These are phyloP conservation scores for Malassezia arunalokei DNA, from an alignment of 1,284 basidiomycete genomes.

Conservation along the genomic window DNA sequence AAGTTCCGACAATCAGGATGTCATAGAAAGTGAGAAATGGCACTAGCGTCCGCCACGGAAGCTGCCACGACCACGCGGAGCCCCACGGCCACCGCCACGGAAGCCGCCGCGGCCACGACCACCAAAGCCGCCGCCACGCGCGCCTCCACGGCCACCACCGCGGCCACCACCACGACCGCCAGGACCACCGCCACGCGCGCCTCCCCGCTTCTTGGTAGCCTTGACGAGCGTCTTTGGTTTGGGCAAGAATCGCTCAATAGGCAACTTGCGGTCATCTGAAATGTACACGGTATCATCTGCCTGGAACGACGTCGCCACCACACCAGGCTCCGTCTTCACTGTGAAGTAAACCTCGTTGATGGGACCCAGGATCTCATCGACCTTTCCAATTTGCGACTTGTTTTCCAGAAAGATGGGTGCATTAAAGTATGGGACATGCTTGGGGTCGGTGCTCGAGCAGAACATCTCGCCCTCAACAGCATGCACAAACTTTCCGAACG, in stretches of 20 bases:
- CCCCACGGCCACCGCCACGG: constrained; percentile 15
- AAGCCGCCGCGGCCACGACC: constrained; percentile 1
- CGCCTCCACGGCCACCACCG: constrained; percentile 26
- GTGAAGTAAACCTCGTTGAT: constrained; percentile 99
- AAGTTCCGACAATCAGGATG: background rate
- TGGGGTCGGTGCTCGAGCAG: constrained; percentile 63
- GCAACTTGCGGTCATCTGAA: constrained; percentile 84
- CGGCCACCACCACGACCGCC: constrained; percentile 25
- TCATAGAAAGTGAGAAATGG: background rate
- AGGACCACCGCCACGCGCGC: constrained; percentile 41
- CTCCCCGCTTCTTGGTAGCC: constrained; percentile 27
- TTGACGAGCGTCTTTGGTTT: constrained; percentile 62
- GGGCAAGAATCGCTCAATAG: constrained; percentile 90
- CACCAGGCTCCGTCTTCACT: constrained; percentile 90
- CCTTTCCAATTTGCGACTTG: constrained; percentile 87
- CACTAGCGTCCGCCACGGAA: constrained; percentile 1
- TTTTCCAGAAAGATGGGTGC: constrained; percentile 97
- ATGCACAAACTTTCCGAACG: constrained; percentile 49
- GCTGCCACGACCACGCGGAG: constrained; percentile 27
- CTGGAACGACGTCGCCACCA: constrained; percentile 90
- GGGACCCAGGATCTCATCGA: constrained; percentile 90
- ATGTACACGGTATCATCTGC: constrained; percentile 98
- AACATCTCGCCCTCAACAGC: constrained; percentile 98
- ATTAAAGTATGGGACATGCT: constrained; percentile 83
- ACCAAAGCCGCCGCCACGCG: constrained; percentile 14